These are phyloP conservation scores for Cutaneotrichosporon dermatis DNA, from an alignment of 1,284 basidiomycete species.

Conservation along the genomic window DNA sequence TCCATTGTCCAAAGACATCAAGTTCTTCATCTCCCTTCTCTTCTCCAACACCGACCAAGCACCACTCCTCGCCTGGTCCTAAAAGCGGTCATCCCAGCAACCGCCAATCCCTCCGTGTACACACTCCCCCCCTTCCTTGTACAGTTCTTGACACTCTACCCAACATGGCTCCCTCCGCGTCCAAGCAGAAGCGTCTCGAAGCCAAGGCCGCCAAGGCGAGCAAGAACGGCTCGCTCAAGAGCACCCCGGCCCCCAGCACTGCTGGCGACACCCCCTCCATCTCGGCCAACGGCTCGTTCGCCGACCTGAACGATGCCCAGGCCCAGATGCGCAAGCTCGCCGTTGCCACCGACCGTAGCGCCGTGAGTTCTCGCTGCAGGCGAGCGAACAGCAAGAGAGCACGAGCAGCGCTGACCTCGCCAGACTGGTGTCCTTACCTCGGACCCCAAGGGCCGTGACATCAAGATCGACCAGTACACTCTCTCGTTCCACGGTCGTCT, in stretches of 20 bases:
- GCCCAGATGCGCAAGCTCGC: constrained; percentile 77
- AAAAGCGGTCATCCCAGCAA: not conserved
- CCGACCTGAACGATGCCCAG: constrained; percentile 52
- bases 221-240: constrained; percentile 7
- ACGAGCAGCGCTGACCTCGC: not conserved
- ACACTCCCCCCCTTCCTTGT: not conserved
- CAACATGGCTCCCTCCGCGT: constrained; percentile 50
- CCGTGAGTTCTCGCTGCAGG: constrained; percentile 24
- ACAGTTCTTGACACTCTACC: not conserved
- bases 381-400: not conserved
- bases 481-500: constrained; percentile 96
- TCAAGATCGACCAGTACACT: constrained; percentile 95
- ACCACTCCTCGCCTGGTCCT: not conserved
- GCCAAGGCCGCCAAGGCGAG: constrained; percentile 77
- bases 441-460: constrained; percentile 86
- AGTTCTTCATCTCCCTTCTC: not conserved
- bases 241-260: constrained; percentile 61
- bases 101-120: not conserved
- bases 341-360: constrained; percentile 78
- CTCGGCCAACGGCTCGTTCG: constrained; percentile 67
- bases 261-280: constrained; percentile 64
- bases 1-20: not conserved
- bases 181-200: constrained; percentile 67
- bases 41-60: not conserved
- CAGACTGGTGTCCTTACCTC: constrained; percentile 82